These are phyloP conservation scores for Entrophospora sp. DNA, from an alignment of 192 early-diverging fungal genomes.

Conservation along the genomic window DNA sequence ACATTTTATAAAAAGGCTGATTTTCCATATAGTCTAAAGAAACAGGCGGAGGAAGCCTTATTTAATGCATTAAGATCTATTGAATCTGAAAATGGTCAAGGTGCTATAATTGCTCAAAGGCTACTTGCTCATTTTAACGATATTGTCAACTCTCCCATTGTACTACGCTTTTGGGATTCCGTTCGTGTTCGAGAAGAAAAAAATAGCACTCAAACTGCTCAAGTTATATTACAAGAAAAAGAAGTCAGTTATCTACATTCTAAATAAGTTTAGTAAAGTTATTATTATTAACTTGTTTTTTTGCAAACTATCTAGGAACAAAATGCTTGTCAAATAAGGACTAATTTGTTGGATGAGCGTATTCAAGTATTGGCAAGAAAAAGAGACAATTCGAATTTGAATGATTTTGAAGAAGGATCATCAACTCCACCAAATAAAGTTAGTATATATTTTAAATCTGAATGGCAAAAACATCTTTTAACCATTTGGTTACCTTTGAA, in stretches of 20 bases:
- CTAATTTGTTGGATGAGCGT: conserved; percentile 5
- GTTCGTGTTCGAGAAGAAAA: conserved; percentile 14
- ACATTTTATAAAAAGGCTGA: conserved; percentile 14
- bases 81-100: not conserved
- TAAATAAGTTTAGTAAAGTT: conserved; percentile 18
- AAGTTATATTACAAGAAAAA: conserved; percentile 19
- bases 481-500: no score
- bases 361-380: conserved; percentile 14
- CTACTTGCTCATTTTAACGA: conserved; percentile 9
- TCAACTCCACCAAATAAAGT: no score
- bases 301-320: conserved; percentile 16
- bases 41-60: conserved; percentile 9
- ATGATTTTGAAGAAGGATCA: conserved; percentile 11
- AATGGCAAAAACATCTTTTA: no score
- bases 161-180: conserved; percentile 8
- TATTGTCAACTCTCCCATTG: not conserved
- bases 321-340: conserved; percentile 20
- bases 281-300: conserved; percentile 12
- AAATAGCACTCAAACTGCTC: conserved; percentile 11
- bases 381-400: not conserved
- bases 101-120: conserved; percentile 9
- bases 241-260: conserved; percentile 20
- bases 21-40: conserved; percentile 4
- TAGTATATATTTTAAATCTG: no score
- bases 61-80: conserved; percentile 2